Conservation (phyloP, 129 eudicot genomes). For the Tagetes erecta region DNA sequence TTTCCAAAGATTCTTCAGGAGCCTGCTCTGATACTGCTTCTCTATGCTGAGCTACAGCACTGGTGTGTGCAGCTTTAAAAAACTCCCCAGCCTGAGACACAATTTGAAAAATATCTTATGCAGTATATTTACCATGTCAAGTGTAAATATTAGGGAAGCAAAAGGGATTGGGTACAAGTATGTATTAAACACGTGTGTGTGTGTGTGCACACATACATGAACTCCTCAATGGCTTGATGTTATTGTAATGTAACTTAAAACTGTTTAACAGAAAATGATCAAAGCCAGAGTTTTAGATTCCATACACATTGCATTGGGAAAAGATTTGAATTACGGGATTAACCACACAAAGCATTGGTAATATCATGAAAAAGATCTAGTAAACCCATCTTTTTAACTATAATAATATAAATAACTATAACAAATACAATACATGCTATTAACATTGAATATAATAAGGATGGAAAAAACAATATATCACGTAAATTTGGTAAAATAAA, state of each 20-base stretch:
- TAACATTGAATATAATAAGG: not conserved
- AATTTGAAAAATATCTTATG: conserved; percentile 11
- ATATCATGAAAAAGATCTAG: not conserved
- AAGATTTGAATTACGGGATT: not conserved
- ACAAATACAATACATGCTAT: not conserved
- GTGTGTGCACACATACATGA: not conserved
- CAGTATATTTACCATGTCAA: not conserved
- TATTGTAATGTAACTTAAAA: not conserved
- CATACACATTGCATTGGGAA: not conserved
- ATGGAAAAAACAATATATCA: not conserved
- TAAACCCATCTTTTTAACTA: not conserved
- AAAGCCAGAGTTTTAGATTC: not conserved
- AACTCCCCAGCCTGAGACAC: conserved; percentile 76
- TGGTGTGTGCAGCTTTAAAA: conserved; percentile 61
- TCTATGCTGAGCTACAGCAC: conserved; percentile 75
- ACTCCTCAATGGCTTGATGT: conserved; percentile 1
- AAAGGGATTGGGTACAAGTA: not conserved
- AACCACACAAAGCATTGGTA: not conserved
- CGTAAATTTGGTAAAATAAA: not conserved
- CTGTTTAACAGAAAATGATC: not conserved
- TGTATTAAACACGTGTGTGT: not conserved
- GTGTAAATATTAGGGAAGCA: not conserved
- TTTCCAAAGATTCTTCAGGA: conserved; percentile 72
- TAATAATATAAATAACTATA: not conserved
- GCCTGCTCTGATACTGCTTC: conserved; percentile 54